Conservation (phyloP, 1,284 basidiomycete species). For the Rhodotorula sp. region DNA sequence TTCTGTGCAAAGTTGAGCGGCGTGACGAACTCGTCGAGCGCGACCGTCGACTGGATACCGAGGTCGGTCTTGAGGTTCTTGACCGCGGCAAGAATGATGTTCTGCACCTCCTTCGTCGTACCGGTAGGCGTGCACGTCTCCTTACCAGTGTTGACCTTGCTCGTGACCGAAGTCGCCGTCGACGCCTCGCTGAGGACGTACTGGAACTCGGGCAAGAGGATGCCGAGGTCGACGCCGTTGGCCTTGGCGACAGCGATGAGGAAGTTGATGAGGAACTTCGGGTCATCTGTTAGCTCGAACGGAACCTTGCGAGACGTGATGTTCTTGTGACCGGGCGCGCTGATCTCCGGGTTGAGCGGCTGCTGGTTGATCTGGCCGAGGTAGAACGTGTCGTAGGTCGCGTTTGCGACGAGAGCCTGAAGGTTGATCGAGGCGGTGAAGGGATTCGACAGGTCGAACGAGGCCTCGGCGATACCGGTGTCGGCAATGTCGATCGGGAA, state of each 20-base stretch:
- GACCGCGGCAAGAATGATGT: conserved; percentile 63
- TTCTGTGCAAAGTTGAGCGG: conserved; percentile 62
- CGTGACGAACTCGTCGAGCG: conserved; percentile 55
- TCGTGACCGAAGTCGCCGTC: conserved; percentile 42
- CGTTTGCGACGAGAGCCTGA: conserved; percentile 58
- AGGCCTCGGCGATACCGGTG: conserved; percentile 58
- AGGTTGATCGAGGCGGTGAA: conserved; percentile 74
- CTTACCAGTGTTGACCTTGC: conserved; percentile 44
- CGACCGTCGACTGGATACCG: conserved; percentile 45
- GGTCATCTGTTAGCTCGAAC: conserved; percentile 66
- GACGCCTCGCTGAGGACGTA: conserved; percentile 44
- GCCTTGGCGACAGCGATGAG: conserved; percentile 59
- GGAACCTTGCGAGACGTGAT: conserved; percentile 64
- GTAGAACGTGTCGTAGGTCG: conserved; percentile 51
- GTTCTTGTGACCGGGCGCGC: conserved; percentile 62
- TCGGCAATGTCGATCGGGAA: conserved; percentile 49
- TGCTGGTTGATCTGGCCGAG: conserved; percentile 53
- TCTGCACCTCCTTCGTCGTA: conserved; percentile 55
- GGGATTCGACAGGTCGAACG: conserved; percentile 65
- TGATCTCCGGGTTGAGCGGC: conserved; percentile 54
- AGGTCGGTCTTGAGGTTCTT: conserved; percentile 62
- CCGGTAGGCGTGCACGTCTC: conserved; percentile 51
- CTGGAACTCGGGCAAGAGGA: conserved; percentile 53
- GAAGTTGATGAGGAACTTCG: conserved; percentile 62
- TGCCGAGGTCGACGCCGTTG: conserved; percentile 64